Evolutionary conservation across 139 green algal species (phyloP), one percentile per base, ranked within the genome.

Genomic region (Gonium pectorale): DNA sequence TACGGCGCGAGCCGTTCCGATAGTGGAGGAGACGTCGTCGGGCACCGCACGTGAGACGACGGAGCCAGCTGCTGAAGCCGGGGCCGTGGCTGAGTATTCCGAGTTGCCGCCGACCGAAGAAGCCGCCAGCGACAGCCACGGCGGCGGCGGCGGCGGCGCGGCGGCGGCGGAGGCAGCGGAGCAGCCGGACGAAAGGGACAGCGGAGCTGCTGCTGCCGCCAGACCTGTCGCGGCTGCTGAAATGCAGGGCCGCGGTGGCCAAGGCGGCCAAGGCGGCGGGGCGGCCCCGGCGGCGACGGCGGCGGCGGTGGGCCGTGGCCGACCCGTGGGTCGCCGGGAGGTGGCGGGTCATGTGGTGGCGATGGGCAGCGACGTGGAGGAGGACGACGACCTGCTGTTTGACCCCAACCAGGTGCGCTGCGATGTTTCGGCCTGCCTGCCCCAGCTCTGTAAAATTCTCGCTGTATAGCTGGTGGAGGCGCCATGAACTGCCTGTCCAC

Each of bases 321-420:
- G 31, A 33, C 31, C 63, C 1, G 31, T 3, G 31, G 31, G 63
- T 35, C 11, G 64, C 64, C 6, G 64, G 64, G 64, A 3, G 64
- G 27, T 37, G 19, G 64, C n/a, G 37, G 64, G 35, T 19, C 64
- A 71, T 1, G 19, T 9, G 37, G 64, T 27, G 37, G 35, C 64
- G 35, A 17, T 51, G 64, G 64, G 35, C 15, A 37, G 37, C 2
- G 67, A 54, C 7, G 67, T 26, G 7, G 67, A 40, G 26, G 67
- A 5, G 29, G 69, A 78, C 44, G 44, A 29, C 1, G 69, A 78
- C n/a, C 43, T 78, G 21, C 69, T 78, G 43, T 78, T 78, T n/a
- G 69, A 78, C 13, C 69, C 69, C 29, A 78, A 78, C 69, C 69
- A 78, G 44, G 69, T 78, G n/a, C 43, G 51, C 7, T 19, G 51